Evolutionary conservation across 2,329 filamentous ascomycete species (phyloP).

Genomic region (Alternaria sp.): DNA sequence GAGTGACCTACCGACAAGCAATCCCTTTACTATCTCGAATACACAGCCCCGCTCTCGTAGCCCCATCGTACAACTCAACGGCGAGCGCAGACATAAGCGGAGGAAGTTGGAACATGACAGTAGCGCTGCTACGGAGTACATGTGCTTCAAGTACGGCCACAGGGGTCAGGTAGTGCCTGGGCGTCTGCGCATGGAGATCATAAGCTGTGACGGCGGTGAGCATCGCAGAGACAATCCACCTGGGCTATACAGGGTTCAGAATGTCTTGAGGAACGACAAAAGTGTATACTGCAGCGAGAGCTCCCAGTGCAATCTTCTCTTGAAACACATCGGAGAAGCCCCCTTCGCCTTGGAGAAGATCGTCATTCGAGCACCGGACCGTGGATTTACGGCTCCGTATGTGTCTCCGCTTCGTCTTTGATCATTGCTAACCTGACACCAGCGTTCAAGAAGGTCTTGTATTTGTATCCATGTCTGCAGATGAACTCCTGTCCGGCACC

Average conservation of each 20-base stretch:
- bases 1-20: constrained; percentile 25
- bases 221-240: constrained; percentile 64
- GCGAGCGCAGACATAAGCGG: constrained; percentile 37
- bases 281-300: constrained; percentile 90
- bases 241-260: constrained; percentile 62
- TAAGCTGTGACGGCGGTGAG: constrained; percentile 84
- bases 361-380: constrained; percentile 82
- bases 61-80: constrained; percentile 28
- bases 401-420: constrained; percentile 47
- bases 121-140: constrained; percentile 26
- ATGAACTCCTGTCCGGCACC: constrained; percentile 76
- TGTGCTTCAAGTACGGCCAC: constrained; percentile 76
- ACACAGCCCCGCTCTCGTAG: constrained; percentile 28
- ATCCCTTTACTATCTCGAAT: constrained; percentile 17
- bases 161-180: constrained; percentile 88
- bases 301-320: constrained; percentile 84
- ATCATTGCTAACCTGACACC: constrained; percentile 42
- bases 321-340: constrained; percentile 79
- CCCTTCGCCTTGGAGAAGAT: constrained; percentile 85
- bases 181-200: constrained; percentile 81
- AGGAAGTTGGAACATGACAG: constrained; percentile 51
- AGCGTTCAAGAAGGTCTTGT: constrained; percentile 91
- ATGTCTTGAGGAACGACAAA: constrained; percentile 80
- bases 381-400: constrained; percentile 85
- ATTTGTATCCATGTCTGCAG: constrained; percentile 84